A percentile compares a stretch with the other conserved stretches of the same genome.
phyloP scores from a whole-genome alignment of 192 early-diverging fungal genomes.

The Coemansia sp. region DNA sequence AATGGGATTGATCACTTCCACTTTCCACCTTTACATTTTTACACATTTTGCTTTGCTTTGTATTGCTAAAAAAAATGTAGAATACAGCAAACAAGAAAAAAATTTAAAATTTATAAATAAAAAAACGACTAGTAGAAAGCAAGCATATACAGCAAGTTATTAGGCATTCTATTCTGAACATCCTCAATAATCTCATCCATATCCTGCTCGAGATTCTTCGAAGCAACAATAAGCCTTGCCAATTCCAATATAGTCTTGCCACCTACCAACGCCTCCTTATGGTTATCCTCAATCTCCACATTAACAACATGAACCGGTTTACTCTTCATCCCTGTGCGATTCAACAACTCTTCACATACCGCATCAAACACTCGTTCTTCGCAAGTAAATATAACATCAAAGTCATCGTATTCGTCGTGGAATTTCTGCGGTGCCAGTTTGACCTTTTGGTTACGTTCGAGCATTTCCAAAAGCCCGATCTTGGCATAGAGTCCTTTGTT shows the following conservation, averaged over 20 bases:
- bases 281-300: slow-evolving; percentile 95
- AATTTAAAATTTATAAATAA: neutral
- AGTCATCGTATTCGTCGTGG: slow-evolving; percentile 71
- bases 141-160: slow-evolving; percentile 64
- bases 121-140: slow-evolving; percentile 58
- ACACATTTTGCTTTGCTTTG: neutral
- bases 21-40: neutral
- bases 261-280: slow-evolving; percentile 81
- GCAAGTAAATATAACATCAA: slow-evolving; percentile 94
- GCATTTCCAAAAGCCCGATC: slow-evolving; percentile 87
- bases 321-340: slow-evolving; percentile 67
- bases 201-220: slow-evolving; percentile 80
- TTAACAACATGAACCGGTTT: slow-evolving; percentile 90
- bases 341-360: slow-evolving; percentile 85
- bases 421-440: slow-evolving; percentile 89
- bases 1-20: neutral
- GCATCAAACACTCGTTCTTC: slow-evolving; percentile 95
- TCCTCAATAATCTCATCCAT: slow-evolving; percentile 79
- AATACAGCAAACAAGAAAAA: too few relatives aligned
- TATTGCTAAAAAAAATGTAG: neutral
- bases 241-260: slow-evolving; percentile 83
- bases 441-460: slow-evolving; percentile 92
- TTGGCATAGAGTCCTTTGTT: slow-evolving; percentile 75
- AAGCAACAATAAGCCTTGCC: slow-evolving; percentile 60
- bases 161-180: slow-evolving; percentile 63